Evolutionary conservation across 2,329 filamentous ascomycete species (phyloP).

Genomic region (Talaromyces sp.): DNA sequence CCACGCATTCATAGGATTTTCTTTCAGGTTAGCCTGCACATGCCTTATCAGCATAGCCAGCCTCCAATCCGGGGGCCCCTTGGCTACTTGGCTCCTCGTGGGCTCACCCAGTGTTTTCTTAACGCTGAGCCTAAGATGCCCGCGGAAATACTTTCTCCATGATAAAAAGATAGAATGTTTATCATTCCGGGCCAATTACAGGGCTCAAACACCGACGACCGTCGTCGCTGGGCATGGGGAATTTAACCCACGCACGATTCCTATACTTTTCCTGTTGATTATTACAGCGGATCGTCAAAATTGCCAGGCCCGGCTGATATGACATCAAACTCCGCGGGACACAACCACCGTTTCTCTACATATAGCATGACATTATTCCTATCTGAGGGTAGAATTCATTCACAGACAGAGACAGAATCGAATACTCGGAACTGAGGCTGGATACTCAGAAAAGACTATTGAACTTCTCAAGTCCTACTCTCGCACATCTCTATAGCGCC

Average conservation of each 20-base stretch:
- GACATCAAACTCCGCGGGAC: neutral
- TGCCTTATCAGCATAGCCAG: neutral
- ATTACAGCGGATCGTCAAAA: neutral
- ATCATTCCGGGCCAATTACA: neutral
- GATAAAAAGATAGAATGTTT: neutral
- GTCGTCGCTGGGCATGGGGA: neutral
- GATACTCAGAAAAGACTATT: neutral
- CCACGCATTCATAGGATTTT: neutral
- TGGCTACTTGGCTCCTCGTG: neutral
- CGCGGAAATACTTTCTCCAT: neutral
- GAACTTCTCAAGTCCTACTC: neutral
- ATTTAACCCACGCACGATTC: neutral
- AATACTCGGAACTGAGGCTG: neutral
- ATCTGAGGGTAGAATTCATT: neutral
- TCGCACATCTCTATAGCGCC: neutral
- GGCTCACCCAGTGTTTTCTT: neutral
- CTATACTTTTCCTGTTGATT: neutral
- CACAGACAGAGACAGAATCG: neutral
- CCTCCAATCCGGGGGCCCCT: neutral
- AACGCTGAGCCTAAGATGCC: neutral
- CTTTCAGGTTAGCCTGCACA: neutral
- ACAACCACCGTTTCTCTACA: neutral
- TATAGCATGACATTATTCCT: neutral
- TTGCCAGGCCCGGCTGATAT: neutral
- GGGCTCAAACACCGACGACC: neutral